A percentile compares a stretch with the other conserved stretches of the same genome.
phyloP scores from a whole-genome alignment of 371 early-diverging fungal species.

The Choanephora cucurbitarum region DNA sequence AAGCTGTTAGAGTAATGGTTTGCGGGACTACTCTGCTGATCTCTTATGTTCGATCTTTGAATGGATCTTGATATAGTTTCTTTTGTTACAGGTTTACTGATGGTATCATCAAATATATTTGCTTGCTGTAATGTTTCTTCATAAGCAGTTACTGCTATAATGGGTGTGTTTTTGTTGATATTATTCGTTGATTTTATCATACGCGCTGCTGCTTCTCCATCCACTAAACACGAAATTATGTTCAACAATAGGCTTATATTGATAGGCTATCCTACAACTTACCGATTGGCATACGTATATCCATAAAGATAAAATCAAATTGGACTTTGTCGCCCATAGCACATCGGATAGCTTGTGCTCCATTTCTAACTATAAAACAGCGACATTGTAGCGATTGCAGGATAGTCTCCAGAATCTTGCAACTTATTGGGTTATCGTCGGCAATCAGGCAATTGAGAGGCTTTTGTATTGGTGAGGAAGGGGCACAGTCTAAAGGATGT shows the following conservation, averaged over 20 bases:
- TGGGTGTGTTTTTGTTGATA: slow-evolving; percentile 70
- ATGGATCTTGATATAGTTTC: slow-evolving; percentile 41
- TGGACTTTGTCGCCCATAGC: slow-evolving; percentile 81
- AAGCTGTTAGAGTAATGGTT: too few species aligned
- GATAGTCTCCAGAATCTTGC: slow-evolving; percentile 87
- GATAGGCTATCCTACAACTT: slow-evolving; percentile 36
- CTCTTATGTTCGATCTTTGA: neutral
- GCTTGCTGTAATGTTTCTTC: slow-evolving; percentile 57
- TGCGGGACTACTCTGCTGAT: too few species aligned
- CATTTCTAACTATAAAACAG: slow-evolving; percentile 83
- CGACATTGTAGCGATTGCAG: slow-evolving; percentile 71
- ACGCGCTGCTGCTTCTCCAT: slow-evolving; percentile 87
- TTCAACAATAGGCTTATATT: neutral
- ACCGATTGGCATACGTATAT: slow-evolving; percentile 91
- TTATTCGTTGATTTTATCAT: slow-evolving; percentile 95
- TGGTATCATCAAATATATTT: slow-evolving; percentile 70
- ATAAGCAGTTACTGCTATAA: slow-evolving; percentile 76
- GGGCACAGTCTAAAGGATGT: slow-evolving; percentile 12
- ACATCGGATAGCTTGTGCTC: slow-evolving; percentile 87
- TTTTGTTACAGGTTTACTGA: slow-evolving; percentile 76
- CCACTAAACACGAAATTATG: slow-evolving; percentile 53
- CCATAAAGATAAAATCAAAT: slow-evolving; percentile 93
- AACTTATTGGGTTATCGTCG: slow-evolving; percentile 89
- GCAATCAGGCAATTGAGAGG: slow-evolving; percentile 68
- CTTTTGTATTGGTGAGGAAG: slow-evolving; percentile 10